These are phyloP conservation scores for Metschnikowia lachancei DNA, from an alignment of 805 yeast genomes.

Conservation along the genomic window DNA sequence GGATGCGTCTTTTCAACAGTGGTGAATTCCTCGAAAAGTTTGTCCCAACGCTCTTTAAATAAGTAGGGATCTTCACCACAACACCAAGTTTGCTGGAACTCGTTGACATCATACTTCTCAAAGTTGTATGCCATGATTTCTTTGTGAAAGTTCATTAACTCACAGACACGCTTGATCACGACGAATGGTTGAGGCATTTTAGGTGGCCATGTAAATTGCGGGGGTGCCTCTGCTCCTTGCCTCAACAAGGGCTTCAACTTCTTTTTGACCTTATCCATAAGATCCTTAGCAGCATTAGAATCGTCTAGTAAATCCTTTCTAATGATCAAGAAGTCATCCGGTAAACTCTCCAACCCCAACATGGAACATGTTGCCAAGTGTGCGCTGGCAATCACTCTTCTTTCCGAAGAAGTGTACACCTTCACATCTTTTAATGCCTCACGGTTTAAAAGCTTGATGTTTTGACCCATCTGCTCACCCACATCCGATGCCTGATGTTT, in stretches of 20 bases:
- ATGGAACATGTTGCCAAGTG: slow-evolving; percentile 79
- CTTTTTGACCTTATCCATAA: slow-evolving; percentile 97
- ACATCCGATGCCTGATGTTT: slow-evolving; percentile 90
- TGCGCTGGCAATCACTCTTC: slow-evolving; percentile 92
- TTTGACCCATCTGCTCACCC: slow-evolving; percentile 94
- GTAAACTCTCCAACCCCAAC: slow-evolving; percentile 60
- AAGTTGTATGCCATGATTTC: slow-evolving; percentile 81
- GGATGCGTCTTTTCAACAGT: slow-evolving; percentile 97
- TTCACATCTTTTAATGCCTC: slow-evolving; percentile 81
- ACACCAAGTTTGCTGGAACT: slow-evolving; percentile 85
- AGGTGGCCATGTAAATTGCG: slow-evolving; percentile 98
- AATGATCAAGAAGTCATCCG: slow-evolving; percentile 75
- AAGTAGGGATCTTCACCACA: slow-evolving; percentile 91
- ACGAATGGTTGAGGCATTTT: slow-evolving; percentile 96
- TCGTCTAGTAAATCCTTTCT: slow-evolving; percentile 92
- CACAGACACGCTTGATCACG: slow-evolving; percentile 91
- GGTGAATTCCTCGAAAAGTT: slow-evolving; percentile 85
- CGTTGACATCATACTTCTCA: slow-evolving; percentile 58
- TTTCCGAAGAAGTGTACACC: slow-evolving; percentile 87
- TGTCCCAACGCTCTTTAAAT: slow-evolving; percentile 96
- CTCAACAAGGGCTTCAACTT: slow-evolving; percentile 89
- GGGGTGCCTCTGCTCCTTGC: slow-evolving; percentile 95
- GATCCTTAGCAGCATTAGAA: slow-evolving; percentile 95
- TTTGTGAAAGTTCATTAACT: slow-evolving; percentile 88
- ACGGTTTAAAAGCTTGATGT: slow-evolving; percentile 78